These are phyloP conservation scores for Globisporangium mamillatum DNA, from an alignment of 352 stramenopile genomes.

Conservation along the genomic window DNA sequence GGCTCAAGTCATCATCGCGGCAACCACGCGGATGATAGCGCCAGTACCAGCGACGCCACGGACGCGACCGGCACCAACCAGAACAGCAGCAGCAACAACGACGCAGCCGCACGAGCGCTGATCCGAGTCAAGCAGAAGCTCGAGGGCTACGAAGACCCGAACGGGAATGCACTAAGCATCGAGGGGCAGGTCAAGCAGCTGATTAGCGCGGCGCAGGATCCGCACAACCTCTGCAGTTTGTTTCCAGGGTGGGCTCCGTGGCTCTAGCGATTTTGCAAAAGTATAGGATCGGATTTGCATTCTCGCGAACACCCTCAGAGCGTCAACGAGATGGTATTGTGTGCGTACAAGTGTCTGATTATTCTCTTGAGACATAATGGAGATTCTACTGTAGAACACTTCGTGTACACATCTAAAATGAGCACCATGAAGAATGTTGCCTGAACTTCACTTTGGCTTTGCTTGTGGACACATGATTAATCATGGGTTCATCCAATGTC, in stretches of 20 bases:
- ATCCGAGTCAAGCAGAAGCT: slow-evolving; percentile 98
- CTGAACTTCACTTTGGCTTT: too few relatives aligned
- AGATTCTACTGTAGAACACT: too few relatives aligned
- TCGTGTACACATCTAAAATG: too few relatives aligned
- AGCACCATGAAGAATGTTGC: too few relatives aligned
- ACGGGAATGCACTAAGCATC: slow-evolving; percentile 95
- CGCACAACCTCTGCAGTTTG: slow-evolving; percentile 94
- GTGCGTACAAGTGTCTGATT: not conserved
- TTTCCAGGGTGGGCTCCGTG: slow-evolving; percentile 97
- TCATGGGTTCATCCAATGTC: too few relatives aligned
- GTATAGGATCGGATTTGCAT: not conserved
- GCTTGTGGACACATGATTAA: too few relatives aligned
- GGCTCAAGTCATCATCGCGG: slow-evolving; percentile 17
- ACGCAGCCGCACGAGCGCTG: slow-evolving; percentile 92
- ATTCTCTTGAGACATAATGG: too few relatives aligned
- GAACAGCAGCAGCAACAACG: slow-evolving; percentile 34
- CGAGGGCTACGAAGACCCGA: slow-evolving; percentile 97
- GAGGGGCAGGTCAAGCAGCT: slow-evolving; percentile 98
- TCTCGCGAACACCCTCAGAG: not conserved
- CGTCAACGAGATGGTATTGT: not conserved
- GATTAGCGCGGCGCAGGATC: slow-evolving; percentile 95
- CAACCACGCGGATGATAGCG: slow-evolving; percentile 22
- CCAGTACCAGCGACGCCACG: not conserved
- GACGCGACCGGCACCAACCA: not conserved
- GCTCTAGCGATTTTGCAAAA: slow-evolving; percentile 49